Evolutionary conservation across 495 filamentous ascomycete species (phyloP).

Genomic region (Aspergillus ellipticus): DNA sequence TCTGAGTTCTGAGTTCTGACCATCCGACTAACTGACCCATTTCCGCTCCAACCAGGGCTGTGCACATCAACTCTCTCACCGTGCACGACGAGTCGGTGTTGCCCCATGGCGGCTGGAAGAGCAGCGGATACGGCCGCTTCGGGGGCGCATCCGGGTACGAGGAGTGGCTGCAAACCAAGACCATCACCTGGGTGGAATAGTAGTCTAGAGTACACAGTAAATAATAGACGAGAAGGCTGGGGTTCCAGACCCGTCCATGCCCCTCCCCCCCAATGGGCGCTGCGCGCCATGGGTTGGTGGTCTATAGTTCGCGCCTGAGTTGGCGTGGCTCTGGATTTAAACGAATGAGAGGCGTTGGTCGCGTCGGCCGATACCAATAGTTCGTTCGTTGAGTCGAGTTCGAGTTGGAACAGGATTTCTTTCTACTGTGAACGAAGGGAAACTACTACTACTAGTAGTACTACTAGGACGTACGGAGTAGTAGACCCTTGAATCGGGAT

Average conservation of each 20-base stretch:
- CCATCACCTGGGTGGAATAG: conserved; percentile 61
- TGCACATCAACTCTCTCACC: conserved; percentile 85
- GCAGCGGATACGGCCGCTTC: conserved; percentile 76
- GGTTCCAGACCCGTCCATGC: too few relatives aligned
- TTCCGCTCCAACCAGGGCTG: conserved; percentile 55
- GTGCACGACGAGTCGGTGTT: conserved; percentile 77
- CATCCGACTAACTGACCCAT: too few relatives aligned
- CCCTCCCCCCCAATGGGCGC: too few relatives aligned
- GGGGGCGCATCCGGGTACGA: conserved; percentile 52
- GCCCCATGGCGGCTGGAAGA: conserved; percentile 85
- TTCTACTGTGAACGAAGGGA: neutral
- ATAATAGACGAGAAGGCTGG: too few relatives aligned
- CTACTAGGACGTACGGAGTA: too few relatives aligned
- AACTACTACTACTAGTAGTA: too few relatives aligned
- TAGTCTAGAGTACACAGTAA: too few relatives aligned
- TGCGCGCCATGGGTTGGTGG: neutral
- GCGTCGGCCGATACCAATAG: neutral
- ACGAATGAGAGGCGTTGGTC: neutral
- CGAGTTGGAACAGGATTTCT: neutral
- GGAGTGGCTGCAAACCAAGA: conserved; percentile 85
- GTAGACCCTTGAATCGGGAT: neutral
- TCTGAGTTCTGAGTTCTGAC: too few relatives aligned
- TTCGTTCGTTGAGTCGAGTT: neutral
- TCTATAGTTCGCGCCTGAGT: neutral
- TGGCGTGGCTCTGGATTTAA: neutral